phyloP scores from a whole-genome alignment of 371 early-diverging fungal species.

The Amoeboaphelidium protococcarum region DNA sequence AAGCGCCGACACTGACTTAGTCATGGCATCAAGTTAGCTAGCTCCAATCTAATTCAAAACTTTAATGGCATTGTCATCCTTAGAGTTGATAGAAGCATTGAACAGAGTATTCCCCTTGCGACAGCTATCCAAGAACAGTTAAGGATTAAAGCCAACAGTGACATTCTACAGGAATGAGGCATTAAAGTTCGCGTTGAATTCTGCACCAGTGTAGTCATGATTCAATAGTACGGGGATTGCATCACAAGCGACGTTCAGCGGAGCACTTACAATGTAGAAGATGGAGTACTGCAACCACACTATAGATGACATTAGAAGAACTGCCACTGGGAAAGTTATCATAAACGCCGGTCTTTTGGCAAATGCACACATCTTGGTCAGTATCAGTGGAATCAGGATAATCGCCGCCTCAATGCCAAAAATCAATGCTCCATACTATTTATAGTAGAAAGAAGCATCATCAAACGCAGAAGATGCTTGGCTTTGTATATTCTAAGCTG shows the following conservation, averaged over 20 bases:
- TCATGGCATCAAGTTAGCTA: background rate
- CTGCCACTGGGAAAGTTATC: background rate
- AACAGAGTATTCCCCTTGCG: background rate
- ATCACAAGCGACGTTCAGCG: background rate
- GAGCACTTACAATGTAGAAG: background rate
- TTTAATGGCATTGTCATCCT: background rate
- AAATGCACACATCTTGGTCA: background rate
- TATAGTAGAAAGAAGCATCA: background rate
- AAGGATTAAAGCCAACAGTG: background rate
- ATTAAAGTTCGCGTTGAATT: background rate
- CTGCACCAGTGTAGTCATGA: background rate
- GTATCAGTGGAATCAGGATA: background rate
- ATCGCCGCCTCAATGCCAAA: background rate
- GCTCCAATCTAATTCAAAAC: background rate
- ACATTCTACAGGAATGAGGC: background rate
- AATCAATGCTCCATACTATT: background rate
- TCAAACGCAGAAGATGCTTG: background rate
- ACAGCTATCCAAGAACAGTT: background rate
- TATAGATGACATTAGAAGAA: background rate
- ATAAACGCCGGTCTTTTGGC: background rate
- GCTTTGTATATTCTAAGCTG: background rate
- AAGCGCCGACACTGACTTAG: background rate
- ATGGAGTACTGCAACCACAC: background rate
- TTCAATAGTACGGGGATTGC: background rate
- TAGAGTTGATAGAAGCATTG: background rate